Base-by-base conservation (phyloP, 2,329 filamentous ascomycete species). In the Trichoderma guizhouense region DNA sequence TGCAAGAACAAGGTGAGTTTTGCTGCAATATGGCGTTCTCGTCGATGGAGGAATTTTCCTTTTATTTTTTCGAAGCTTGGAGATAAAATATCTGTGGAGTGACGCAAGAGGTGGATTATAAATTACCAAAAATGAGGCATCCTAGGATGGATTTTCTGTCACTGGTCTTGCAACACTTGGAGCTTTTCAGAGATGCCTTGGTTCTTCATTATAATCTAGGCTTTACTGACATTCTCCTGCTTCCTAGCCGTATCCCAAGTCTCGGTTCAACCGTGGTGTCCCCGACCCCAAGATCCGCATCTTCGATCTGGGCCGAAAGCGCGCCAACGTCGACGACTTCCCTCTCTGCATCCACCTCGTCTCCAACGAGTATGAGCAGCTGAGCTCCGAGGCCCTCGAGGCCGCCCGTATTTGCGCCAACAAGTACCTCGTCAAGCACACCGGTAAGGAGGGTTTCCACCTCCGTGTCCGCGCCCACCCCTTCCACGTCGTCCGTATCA, bases 401-500 rank as follows among this genome's bases (percentile, higher is more conserved):
- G 96, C 96, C 84, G 96, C 96, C 86, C 96, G 96, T 92, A 99
- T 99, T 85, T 98, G 95, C 90, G 95, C 95, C 92, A 99, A 99
- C 93, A 98, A 98, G 93, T 97, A 92, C 88, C 84, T 92, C 77
- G 89, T 91, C 85, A 92, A 92, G 89, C 84, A 86, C 80, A 84
- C 86, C 79, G 90, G 90, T 84, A 92, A 92, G 88, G 90, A 92
- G 82, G 84, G 86, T 82, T 92, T 92, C 89, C 90, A 92, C 84
- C 86, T 92, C 78, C 90, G 90, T 80, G 88, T 92, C 83, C 90
- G 96, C 84, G 95, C 94, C 83, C 96, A 99, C 91, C 96, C 96
- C 79, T 99, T 93, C 94, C 96, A 99, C 90, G 96, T 99, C 87
- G 93, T 99, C 90, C 96, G 96, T 88, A 99, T 99, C 95, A 99